These are phyloP conservation scores for Candida peoriensis DNA, from an alignment of 805 yeast genomes.

Conservation along the genomic window DNA sequence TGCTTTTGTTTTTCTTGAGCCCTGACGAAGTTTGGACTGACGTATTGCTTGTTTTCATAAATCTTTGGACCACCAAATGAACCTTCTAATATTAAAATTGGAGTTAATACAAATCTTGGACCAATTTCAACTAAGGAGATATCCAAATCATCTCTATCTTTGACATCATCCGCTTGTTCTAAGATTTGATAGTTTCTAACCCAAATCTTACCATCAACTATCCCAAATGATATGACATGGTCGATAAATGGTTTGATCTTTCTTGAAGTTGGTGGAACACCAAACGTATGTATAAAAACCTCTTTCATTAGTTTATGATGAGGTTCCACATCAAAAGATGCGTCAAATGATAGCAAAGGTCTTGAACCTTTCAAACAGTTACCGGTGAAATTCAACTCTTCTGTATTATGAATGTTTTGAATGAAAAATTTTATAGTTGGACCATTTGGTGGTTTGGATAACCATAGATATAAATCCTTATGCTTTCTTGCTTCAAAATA, in stretches of 20 bases:
- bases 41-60: conserved; percentile 94
- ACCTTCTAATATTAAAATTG: conserved; percentile 89
- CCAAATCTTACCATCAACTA: conserved; percentile 94
- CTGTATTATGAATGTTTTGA: conserved; percentile 93
- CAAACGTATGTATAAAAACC: conserved; percentile 74
- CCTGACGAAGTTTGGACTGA: conserved; percentile 92
- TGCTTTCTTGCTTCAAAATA: conserved; percentile 96
- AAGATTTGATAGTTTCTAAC: conserved; percentile 89
- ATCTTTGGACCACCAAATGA: conserved; percentile 97
- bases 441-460: conserved; percentile 96
- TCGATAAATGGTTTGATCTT: conserved; percentile 92
- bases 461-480: conserved; percentile 90
- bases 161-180: conserved; percentile 53
- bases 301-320: conserved; percentile 80
- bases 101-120: conserved; percentile 91
- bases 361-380: conserved; percentile 94
- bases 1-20: conserved; percentile 78
- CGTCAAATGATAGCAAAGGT: conserved; percentile 87
- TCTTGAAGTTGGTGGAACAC: conserved; percentile 93
- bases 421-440: conserved; percentile 92
- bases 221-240: conserved; percentile 88
- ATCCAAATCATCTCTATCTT: conserved; percentile 51
- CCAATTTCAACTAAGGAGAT: conserved; percentile 89
- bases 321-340: conserved; percentile 61
- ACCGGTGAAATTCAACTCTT: conserved; percentile 94